Evolutionary conservation across 768 basidiomycete species (phyloP).

Genomic region (Boletus reticuloceps): DNA sequence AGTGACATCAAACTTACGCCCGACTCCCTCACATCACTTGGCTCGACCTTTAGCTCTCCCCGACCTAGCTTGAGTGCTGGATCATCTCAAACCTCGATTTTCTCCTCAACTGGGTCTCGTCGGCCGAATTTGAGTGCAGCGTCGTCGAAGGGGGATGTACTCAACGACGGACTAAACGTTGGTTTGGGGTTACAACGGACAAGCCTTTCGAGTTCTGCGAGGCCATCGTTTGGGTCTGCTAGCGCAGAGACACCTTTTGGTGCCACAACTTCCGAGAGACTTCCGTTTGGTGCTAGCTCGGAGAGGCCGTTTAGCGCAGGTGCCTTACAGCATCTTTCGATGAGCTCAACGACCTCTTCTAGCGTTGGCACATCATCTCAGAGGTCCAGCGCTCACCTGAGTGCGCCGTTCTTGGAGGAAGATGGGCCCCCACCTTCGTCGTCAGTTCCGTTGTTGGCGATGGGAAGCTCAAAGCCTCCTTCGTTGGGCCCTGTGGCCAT

Average conservation of each 20-base stretch:
- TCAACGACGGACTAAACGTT: conserved; percentile 15
- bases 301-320: conserved; percentile 14
- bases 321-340: conserved; percentile 11
- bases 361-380: conserved; percentile 12
- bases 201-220: conserved; percentile 17
- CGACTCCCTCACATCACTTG: conserved; percentile 26
- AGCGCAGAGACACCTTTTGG: conserved; percentile 18
- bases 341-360: background rate
- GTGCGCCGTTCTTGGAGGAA: conserved; percentile 16
- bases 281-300: conserved; percentile 12
- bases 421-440: conserved; percentile 10
- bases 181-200: conserved; percentile 21
- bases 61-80: conserved; percentile 25
- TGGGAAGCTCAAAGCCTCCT: conserved; percentile 3
- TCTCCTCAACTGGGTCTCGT: conserved; percentile 25
- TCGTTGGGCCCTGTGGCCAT: conserved; percentile 13
- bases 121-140: conserved; percentile 17
- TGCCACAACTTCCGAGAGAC: conserved; percentile 15
- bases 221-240: conserved; percentile 17
- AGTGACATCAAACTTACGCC: conserved; percentile 23
- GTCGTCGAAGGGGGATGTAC: conserved; percentile 20
- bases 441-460: conserved; percentile 1
- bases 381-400: background rate
- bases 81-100: conserved; percentile 29
- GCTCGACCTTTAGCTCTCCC: conserved; percentile 25